Evolutionary conservation across 257 asterid genomes (phyloP).

Genomic region (Solanum pennellii): DNA sequence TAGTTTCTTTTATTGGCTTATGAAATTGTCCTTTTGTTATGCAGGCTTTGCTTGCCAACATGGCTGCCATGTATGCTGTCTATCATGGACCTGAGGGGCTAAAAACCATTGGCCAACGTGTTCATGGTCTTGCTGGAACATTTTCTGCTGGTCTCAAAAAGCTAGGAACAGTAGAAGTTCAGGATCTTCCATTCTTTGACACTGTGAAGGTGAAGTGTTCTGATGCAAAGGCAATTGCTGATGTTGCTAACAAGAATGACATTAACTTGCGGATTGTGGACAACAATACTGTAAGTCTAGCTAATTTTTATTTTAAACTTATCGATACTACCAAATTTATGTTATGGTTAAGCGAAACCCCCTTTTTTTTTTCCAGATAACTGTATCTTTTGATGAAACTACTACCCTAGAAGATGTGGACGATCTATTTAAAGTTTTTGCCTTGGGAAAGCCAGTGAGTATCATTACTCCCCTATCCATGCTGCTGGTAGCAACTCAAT

Average conservation of each 20-base stretch:
- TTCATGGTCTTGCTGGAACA: slow-evolving; percentile 85
- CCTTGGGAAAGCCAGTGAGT: slow-evolving; percentile 82
- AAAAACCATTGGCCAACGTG: slow-evolving; percentile 81
- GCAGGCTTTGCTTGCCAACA: slow-evolving; percentile 96
- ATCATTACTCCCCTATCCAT: neutral
- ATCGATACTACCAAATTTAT: neutral
- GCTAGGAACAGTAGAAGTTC: slow-evolving; percentile 88
- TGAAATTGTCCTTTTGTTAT: slow-evolving; percentile 1
- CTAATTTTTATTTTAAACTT: neutral
- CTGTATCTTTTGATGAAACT: slow-evolving; percentile 89
- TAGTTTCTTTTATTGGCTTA: neutral
- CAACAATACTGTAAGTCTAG: slow-evolving; percentile 58
- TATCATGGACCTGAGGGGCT: slow-evolving; percentile 99
- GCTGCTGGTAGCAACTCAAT: neutral
- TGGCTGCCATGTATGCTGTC: slow-evolving; percentile 99
- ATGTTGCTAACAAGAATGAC: slow-evolving; percentile 56
- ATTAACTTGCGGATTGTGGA: slow-evolving; percentile 74
- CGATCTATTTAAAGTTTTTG: slow-evolving; percentile 70
- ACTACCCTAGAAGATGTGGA: slow-evolving; percentile 93
- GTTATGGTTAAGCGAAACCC: neutral
- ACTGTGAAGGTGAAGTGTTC: slow-evolving; percentile 73
- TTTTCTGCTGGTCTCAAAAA: slow-evolving; percentile 76
- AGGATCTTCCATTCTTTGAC: slow-evolving; percentile 84
- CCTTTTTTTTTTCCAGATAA: slow-evolving; percentile 36
- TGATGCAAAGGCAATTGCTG: slow-evolving; percentile 75